These are phyloP conservation scores for Quercus agrifolia DNA, from an alignment of 306 rosid species.

Conservation along the genomic window DNA sequence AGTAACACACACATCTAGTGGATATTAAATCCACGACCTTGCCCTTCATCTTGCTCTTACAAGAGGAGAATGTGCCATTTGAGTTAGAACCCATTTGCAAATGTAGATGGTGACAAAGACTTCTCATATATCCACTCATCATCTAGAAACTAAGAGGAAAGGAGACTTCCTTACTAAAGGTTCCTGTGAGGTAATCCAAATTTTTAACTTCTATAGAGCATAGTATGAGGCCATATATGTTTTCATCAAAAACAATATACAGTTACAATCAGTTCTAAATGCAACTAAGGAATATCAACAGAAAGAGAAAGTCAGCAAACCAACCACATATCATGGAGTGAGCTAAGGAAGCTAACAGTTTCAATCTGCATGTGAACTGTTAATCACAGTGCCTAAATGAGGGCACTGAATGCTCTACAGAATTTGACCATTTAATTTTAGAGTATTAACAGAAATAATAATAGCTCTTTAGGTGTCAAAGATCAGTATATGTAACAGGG, in stretches of 20 bases:
- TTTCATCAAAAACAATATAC: not conserved
- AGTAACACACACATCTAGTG: too few species aligned
- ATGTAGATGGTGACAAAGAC: not conserved
- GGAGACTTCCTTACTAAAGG: not conserved
- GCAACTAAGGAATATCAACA: not conserved
- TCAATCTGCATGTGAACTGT: not conserved
- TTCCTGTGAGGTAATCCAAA: not conserved
- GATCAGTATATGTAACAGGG: not conserved
- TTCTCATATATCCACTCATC: not conserved
- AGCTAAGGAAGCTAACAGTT: not conserved
- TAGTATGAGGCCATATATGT: not conserved
- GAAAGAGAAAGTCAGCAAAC: too few species aligned
- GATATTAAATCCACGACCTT: too few species aligned
- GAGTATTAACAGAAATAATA: not conserved
- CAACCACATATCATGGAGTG: not conserved
- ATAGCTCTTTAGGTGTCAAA: not conserved
- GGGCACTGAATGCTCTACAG: not conserved
- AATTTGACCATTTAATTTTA: not conserved
- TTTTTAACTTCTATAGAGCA: not conserved
- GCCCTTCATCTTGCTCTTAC: too few species aligned
- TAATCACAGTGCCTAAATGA: not conserved
- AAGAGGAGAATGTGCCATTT: too few species aligned
- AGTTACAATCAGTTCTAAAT: not conserved
- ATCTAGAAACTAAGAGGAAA: not conserved
- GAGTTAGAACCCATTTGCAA: too few species aligned